Evolutionary conservation across 2,329 filamentous ascomycete species (phyloP), one percentile per base, ranked within the genome.

Genomic region (Alternaria arbusti): DNA sequence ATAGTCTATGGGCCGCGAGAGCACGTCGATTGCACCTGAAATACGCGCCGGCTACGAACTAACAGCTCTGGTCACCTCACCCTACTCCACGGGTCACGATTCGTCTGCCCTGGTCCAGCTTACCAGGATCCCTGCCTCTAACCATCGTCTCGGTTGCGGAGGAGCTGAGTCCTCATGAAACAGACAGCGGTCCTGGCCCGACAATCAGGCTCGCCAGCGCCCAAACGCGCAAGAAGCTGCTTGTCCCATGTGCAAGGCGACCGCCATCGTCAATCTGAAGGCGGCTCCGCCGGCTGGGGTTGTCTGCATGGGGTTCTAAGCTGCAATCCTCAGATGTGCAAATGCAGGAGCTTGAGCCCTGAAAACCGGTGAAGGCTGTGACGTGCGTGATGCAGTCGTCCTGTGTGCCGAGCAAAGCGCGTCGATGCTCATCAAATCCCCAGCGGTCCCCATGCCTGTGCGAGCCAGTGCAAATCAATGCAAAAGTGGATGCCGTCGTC

Each of bases 251-350:
- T 60, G 59, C 64, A 64, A 40, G 57, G 54, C 51, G 17, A 54
- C 54, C 63, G 44, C 46, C 62, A 61, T 66, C 54, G 44, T 66
- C 64, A 65, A 70, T 59, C 55, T 67, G 59, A 54, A 58, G 47
- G 67, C 69, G 71, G 69, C 68, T 74, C 68, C 67, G 58, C 61
- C 71, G 70, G 68, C 66, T 65, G 61, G 64, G 61, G 25, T 49
- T 45, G 28, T 60, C 63, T 57, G 26, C 40, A 54, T 54, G 47
- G 23, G 50, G 52, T 26, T 55, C 20, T 54, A 56, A 44, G 32
- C 23, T 54, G 47, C 54, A 49, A 47, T 28, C 44, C 22, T 52
- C 22, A 51, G 55, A 54, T 30, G 46, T 36, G 57, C 40, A 59
- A 49, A 52, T 64, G 65, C 65, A 70, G 67, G 59, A 55, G 66